Base-by-base conservation (phyloP, 805 yeast genomes). In the Wickerhamiella kazuoi region DNA sequence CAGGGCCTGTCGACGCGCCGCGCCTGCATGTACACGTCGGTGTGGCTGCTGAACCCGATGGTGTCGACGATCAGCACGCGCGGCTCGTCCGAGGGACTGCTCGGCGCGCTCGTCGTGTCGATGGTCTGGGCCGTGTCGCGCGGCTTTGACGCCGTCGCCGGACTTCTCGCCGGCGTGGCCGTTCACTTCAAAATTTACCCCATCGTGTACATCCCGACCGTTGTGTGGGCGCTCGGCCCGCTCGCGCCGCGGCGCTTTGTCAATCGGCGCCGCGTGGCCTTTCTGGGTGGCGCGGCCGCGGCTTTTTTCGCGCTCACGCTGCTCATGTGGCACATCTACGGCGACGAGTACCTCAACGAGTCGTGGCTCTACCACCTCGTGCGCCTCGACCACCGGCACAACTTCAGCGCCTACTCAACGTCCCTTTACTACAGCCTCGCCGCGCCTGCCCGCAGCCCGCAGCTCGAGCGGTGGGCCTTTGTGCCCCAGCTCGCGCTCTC, bases 1-100 rank as follows among this genome's bases (percentile, higher is more conserved):
- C 44, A 53, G n/a, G 51, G 53, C 14, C 52, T 46, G 31, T 43
- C 53, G n/a, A 49, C 50, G 34, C 34, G 50, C 4, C 62, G 60
- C 35, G 62, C 64, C n/a, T 42, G 68, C 11, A 46, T 63, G 4
- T 62, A 74, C 32, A 56, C 75, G 11, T 57, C 77, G 2, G 60
- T 87, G 4, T 90, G 97, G 97, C 64, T 90, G 16, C 64, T 83
- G 48, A 90, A 90, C 54, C 97, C 98, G 14, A 80, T 90, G 90
- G 97, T 86, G 0, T 72, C 78, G 24, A 83, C 94, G 1, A 90
- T 90, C 36, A 76, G 87, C 46, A 83, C 96, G 0, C 65, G 98
- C 35, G 98, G 98, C 1, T 80, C 90, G 21, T 79, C 94, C 0
- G 98, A 90, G 52, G 84, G 95, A 44, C 66, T 90, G 1, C 57